These are phyloP conservation scores for Mycena filopes DNA, from an alignment of 768 basidiomycete genomes.

Conservation along the genomic window DNA sequence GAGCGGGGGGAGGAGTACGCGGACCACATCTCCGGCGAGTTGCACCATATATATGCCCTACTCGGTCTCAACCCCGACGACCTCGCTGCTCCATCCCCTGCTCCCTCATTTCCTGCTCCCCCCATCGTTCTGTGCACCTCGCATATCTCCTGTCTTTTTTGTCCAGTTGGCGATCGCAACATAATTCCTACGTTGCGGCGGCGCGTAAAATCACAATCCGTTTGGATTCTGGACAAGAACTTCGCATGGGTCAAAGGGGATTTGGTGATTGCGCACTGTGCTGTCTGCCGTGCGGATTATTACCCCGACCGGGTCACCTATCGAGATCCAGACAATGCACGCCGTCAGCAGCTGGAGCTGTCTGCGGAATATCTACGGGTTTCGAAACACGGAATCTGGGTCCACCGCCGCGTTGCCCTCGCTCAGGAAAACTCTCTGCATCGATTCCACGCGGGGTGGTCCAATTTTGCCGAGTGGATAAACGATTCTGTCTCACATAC, in stretches of 20 bases:
- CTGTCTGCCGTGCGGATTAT: not conserved
- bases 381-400: slow-evolving; percentile 7
- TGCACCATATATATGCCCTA: no score
- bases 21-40: not conserved
- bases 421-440: not conserved
- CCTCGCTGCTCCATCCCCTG: not conserved
- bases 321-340: not conserved
- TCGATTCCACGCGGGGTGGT: slow-evolving; percentile 5
- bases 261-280: no score
- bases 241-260: no score
- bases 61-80: no score
- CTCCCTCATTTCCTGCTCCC: not conserved
- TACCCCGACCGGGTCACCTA: not conserved
- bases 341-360: not conserved
- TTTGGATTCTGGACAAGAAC: no score
- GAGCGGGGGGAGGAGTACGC: no score
- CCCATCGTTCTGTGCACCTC: not conserved
- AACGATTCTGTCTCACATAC: no score
- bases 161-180: not conserved
- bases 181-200: not conserved
- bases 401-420: not conserved
- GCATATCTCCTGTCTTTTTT: not conserved
- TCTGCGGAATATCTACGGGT: not conserved
- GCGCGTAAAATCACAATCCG: not conserved
- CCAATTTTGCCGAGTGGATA: no score